A percentile compares a stretch with the other conserved stretches of the same genome.
These are phyloP conservation scores for Wickerhamiella pararugosa DNA, from an alignment of 1,139 yeast species.

Conservation along the genomic window DNA sequence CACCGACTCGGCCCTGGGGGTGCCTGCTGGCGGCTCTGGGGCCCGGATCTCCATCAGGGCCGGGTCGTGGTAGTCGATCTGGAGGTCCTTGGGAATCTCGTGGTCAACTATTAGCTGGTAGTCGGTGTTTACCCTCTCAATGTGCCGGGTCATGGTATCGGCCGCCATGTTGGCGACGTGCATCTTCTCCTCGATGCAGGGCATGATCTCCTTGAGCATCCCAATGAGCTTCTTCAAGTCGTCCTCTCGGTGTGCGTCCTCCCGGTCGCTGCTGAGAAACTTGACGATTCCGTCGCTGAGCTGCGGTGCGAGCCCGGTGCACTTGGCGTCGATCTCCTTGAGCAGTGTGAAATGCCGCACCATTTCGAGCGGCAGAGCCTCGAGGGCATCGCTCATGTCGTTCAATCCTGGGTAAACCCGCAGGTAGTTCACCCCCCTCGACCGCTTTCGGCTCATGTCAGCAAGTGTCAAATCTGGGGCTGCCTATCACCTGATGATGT, in stretches of 20 bases:
- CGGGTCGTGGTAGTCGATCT: constrained; percentile 64
- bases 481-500: too few relatives aligned
- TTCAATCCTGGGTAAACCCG: constrained; percentile 57
- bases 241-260: constrained; percentile 23
- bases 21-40: constrained; percentile 30
- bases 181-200: constrained; percentile 93
- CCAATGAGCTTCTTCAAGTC: constrained; percentile 27
- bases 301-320: constrained; percentile 59
- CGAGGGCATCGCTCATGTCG: constrained; percentile 81
- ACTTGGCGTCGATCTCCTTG: constrained; percentile 90
- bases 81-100: constrained; percentile 48
- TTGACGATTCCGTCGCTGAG: constrained; percentile 42
- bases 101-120: constrained; percentile 57
- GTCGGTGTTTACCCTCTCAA: constrained; percentile 64
- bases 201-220: constrained; percentile 50
- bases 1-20: constrained; percentile 65
- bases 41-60: constrained; percentile 38
- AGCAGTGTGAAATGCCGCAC: constrained; percentile 74
- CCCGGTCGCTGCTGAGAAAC: constrained; percentile 29
- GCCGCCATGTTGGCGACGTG: constrained; percentile 89
- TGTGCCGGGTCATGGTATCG: constrained; percentile 56
- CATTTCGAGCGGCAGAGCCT: constrained; percentile 75
- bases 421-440: constrained; percentile 13
- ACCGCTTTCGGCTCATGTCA: not conserved
- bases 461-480: too few relatives aligned